Evolutionary conservation across 2,329 filamentous ascomycete species (phyloP), one percentile per base, ranked within the genome.

Genomic region (Arthrobotrys iridis): DNA sequence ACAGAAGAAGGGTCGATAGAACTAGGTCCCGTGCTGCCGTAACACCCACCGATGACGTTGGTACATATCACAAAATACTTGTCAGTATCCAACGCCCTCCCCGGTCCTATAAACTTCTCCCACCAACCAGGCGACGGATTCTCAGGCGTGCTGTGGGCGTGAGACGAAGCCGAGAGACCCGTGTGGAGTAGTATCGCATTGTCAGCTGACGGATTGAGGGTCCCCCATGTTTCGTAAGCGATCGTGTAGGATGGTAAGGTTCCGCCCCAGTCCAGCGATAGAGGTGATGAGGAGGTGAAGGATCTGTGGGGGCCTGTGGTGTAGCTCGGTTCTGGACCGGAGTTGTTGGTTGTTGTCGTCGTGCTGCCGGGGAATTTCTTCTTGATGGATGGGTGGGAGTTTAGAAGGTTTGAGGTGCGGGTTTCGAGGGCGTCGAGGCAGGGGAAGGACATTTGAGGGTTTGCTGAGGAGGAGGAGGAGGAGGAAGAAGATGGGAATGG

Each of bases 111-210:
- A 82, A 99, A 99, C 82, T 91, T 94, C 83, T 99, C 95, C 95
- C 95, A 99, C 95, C 95, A 99, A 2, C 95, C 95, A 0, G 93
- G 91, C 81, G 93, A 91, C 0, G 92, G 87, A 82, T 99, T 99
- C 7, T 86, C 84, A 60, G 88, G 86, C n/a, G 94, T 98, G 70
- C 93, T 97, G 81, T 93, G 93, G 1, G 95, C 95, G 83, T 99
- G 95, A 68, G 93, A 98, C 4, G 93, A 97, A n/a, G 95, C 95
- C 0, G 93, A 97, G 3, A 99, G 86, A 6, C 95, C 95, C 0
- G 95, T 99, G 81, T 98, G 93, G 1, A 99, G 84, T 6, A 99
- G 86, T 76, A 99, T 95, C 2, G 90, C 93, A 82, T 99, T 99
- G 81, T 88, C 92, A 82, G 87, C 91, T 82, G 93, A 89, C 15